phyloP scores from a whole-genome alignment of 495 filamentous ascomycete genomes.

The Bryoglossum gracile region DNA sequence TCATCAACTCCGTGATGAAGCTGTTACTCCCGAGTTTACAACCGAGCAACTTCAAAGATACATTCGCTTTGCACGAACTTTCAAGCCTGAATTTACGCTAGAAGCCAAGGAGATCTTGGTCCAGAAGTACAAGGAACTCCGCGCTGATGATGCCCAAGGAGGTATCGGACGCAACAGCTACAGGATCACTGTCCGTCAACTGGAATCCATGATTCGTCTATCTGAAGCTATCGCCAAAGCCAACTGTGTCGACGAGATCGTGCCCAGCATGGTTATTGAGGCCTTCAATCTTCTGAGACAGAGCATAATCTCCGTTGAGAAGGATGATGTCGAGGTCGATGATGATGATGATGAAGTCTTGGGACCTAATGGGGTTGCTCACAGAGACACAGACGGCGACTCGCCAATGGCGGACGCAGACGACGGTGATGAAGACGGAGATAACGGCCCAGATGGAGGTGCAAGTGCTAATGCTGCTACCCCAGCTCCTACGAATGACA shows the following conservation, averaged over 20 bases:
- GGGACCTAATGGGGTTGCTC: conserved; percentile 22
- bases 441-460: conserved; percentile 30
- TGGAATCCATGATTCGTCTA: conserved; percentile 90
- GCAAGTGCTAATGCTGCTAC: conserved; percentile 21
- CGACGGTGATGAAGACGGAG: conserved; percentile 38
- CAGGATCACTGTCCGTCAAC: conserved; percentile 91
- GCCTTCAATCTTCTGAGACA: conserved; percentile 83
- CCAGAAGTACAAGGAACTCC: conserved; percentile 91
- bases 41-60: conserved; percentile 97
- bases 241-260: conserved; percentile 91
- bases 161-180: conserved; percentile 89
- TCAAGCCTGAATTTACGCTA: conserved; percentile 84
- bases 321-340: conserved; percentile 95
- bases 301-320: conserved; percentile 95
- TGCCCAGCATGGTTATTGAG: conserved; percentile 77
- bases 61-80: conserved; percentile 92
- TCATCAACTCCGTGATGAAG: conserved; percentile 84
- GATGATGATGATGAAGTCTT: conserved; percentile 59
- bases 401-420: conserved; percentile 57
- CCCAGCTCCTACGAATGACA: conserved; percentile 20
- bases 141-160: conserved; percentile 89
- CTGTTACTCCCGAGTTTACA: conserved; percentile 84
- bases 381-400: conserved; percentile 58
- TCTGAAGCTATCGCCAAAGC: conserved; percentile 95
- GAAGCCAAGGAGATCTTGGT: conserved; percentile 83